Percentiles rank a stretch among this genome's conserved stretches.
phyloP scores from a whole-genome alignment of 331 rosid species.

The Acacia pycnantha region DNA sequence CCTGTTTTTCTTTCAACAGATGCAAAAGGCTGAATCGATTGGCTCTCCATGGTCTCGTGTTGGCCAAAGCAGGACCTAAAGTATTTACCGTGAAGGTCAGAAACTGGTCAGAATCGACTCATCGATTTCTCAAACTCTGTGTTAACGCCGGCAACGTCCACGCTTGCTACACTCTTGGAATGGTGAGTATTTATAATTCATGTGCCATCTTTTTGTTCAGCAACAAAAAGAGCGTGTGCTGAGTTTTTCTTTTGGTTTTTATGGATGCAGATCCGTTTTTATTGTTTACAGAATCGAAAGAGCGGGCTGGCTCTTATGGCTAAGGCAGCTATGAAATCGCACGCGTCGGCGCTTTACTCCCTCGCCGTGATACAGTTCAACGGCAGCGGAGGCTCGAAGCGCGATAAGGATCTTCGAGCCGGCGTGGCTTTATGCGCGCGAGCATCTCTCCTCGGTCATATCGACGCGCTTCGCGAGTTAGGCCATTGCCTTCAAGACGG shows the following conservation, averaged over 20 bases:
- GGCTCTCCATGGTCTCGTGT: constrained; percentile 56
- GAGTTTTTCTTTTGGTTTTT: not conserved
- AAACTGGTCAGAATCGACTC: constrained; percentile 69
- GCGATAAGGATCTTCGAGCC: constrained; percentile 64
- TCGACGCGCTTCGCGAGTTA: constrained; percentile 83
- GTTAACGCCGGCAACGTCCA: constrained; percentile 69
- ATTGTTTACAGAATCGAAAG: constrained; percentile 68
- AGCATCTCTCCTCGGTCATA: constrained; percentile 72
- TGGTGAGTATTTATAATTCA: constrained; percentile 50
- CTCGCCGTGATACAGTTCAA: constrained; percentile 88
- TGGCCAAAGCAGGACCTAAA: constrained; percentile 59
- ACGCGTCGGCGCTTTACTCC: constrained; percentile 87
- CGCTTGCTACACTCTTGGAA: constrained; percentile 84
- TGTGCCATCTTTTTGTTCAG: not conserved
- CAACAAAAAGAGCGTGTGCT: not conserved
- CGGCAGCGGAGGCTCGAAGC: constrained; percentile 79
- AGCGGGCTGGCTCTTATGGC: constrained; percentile 80
- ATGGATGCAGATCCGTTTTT: constrained; percentile 70
- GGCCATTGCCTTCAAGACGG: constrained; percentile 96
- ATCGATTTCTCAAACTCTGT: constrained; percentile 60
- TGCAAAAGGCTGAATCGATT: constrained; percentile 70
- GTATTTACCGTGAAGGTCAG: constrained; percentile 46
- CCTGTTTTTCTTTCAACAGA: constrained; percentile 31
- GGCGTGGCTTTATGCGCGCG: constrained; percentile 81
- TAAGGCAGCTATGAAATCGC: constrained; percentile 71